Evolutionary conservation across 2,329 filamentous ascomycete genomes (phyloP).

Genomic region (Podosphaera aphanis): DNA sequence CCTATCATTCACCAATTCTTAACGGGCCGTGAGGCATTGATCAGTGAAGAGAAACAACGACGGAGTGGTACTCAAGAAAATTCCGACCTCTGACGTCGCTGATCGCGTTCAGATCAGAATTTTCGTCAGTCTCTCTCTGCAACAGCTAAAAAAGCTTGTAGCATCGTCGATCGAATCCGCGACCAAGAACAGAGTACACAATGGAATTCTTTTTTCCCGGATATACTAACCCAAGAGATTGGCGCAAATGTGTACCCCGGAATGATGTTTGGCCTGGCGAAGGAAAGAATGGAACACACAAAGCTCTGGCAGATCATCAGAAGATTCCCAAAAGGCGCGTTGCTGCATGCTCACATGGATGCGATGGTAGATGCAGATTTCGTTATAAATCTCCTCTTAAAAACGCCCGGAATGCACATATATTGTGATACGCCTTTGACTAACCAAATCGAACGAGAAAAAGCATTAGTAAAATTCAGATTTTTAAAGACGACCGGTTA

Average conservation of each 20-base stretch:
- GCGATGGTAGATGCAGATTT: conserved; percentile 79
- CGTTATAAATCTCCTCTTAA: conserved; percentile 47
- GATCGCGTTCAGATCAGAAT: conserved; percentile 29
- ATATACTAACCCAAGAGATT: conserved; percentile 38
- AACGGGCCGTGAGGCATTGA: conserved; percentile 48
- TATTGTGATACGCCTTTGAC: conserved; percentile 30
- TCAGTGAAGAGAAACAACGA: conserved; percentile 58
- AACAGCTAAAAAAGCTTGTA: conserved; percentile 52
- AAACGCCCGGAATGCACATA: conserved; percentile 52
- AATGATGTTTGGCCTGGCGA: conserved; percentile 82
- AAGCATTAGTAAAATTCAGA: conserved; percentile 35
- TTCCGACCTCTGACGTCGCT: conserved; percentile 10
- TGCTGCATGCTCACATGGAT: conserved; percentile 73
- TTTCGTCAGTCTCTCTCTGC: conserved; percentile 58
- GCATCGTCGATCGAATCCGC: conserved; percentile 60
- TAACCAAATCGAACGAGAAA: conserved; percentile 27
- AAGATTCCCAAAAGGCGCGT: conserved; percentile 67
- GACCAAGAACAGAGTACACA: conserved; percentile 50
- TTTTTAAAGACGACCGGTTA: conserved; percentile 24
- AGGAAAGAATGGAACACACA: conserved; percentile 64
- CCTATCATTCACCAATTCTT: conserved; percentile 68
- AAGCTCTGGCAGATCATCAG: conserved; percentile 68
- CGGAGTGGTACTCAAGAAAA: conserved; percentile 39
- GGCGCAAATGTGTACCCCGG: conserved; percentile 53
- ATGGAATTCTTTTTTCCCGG: conserved; percentile 55